These are phyloP conservation scores for Pseudogymnoascus sp. DNA, from an alignment of 2,329 filamentous ascomycete species.

Conservation along the genomic window DNA sequence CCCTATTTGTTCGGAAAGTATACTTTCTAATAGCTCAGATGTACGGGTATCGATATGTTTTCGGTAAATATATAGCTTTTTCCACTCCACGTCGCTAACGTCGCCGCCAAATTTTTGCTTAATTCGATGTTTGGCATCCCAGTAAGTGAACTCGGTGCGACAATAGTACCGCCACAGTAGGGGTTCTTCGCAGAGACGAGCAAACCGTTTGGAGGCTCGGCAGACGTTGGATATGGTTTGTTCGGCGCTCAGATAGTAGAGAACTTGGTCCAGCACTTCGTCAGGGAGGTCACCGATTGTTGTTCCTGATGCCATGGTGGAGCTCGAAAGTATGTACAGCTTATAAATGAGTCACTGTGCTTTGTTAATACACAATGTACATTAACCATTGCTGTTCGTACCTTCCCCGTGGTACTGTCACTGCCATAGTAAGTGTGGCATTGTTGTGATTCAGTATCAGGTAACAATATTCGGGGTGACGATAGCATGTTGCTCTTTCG, in stretches of 20 bases:
- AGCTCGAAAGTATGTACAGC: conserved; percentile 1
- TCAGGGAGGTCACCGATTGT: conserved; percentile 47
- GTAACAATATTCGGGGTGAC: not conserved
- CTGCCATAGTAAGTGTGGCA: not conserved
- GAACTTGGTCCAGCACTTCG: conserved; percentile 76
- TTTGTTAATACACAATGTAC: not conserved
- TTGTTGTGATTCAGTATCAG: conserved; percentile 1
- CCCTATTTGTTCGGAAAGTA: conserved; percentile 63
- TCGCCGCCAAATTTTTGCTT: conserved; percentile 45
- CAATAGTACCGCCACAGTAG: conserved; percentile 79
- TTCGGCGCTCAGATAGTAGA: conserved; percentile 53
- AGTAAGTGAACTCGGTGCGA: conserved; percentile 60
- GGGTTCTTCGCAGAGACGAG: conserved; percentile 60
- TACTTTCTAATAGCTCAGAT: conserved; percentile 52
- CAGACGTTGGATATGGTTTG: conserved; percentile 45
- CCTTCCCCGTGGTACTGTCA: not conserved
- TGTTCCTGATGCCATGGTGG: not conserved
- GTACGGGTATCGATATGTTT: conserved; percentile 45
- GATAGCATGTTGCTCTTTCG: not conserved
- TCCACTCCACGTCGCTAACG: conserved; percentile 64
- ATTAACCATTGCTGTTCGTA: not conserved
- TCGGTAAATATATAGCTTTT: conserved; percentile 54
- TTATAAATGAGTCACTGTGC: conserved; percentile 1
- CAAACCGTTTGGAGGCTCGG: conserved; percentile 55
- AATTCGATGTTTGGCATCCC: conserved; percentile 62